A percentile compares a stretch with the other conserved stretches of the same genome.
phyloP scores from a whole-genome alignment of 192 early-diverging fungal genomes.

The Rhizophlyctis rosea region DNA sequence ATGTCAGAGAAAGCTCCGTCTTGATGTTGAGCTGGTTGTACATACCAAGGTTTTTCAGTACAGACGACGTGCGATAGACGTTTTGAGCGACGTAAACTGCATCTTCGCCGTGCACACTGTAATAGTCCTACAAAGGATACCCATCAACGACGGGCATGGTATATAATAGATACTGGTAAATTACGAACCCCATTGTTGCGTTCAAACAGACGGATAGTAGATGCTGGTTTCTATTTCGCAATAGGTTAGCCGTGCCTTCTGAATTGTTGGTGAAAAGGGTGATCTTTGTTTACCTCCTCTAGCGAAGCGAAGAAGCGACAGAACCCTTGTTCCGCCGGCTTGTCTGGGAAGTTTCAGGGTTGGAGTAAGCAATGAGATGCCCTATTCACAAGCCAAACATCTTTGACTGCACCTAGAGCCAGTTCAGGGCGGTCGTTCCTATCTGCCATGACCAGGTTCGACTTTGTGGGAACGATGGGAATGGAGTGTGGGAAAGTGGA shows the following conservation, averaged over 20 bases:
- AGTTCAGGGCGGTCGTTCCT: slow-evolving; percentile 47
- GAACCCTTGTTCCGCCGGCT: slow-evolving; percentile 52
- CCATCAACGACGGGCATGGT: not conserved
- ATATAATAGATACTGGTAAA: not conserved
- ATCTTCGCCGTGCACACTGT: slow-evolving; percentile 86
- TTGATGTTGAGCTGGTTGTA: not conserved
- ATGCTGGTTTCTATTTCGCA: slow-evolving; percentile 42
- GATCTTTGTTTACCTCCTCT: slow-evolving; percentile 43
- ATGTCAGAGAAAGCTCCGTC: not conserved
- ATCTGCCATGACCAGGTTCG: too few relatives aligned
- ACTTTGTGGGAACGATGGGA: too few relatives aligned
- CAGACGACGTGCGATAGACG: slow-evolving; percentile 89
- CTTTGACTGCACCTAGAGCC: slow-evolving; percentile 36
- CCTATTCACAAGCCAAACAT: not conserved
- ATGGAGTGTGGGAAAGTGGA: too few relatives aligned
- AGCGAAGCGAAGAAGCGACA: slow-evolving; percentile 55
- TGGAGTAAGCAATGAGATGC: not conserved
- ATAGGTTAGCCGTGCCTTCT: not conserved
- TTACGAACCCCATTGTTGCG: slow-evolving; percentile 54
- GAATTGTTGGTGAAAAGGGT: too few relatives aligned
- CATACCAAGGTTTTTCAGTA: slow-evolving; percentile 80
- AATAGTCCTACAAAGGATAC: slow-evolving; percentile 58
- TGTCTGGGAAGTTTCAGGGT: slow-evolving; percentile 35
- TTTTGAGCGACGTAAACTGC: slow-evolving; percentile 80
- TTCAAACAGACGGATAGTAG: slow-evolving; percentile 70